Conservation (phyloP, 1,139 yeast genomes). For the Zygosaccharomyces sapae region DNA sequence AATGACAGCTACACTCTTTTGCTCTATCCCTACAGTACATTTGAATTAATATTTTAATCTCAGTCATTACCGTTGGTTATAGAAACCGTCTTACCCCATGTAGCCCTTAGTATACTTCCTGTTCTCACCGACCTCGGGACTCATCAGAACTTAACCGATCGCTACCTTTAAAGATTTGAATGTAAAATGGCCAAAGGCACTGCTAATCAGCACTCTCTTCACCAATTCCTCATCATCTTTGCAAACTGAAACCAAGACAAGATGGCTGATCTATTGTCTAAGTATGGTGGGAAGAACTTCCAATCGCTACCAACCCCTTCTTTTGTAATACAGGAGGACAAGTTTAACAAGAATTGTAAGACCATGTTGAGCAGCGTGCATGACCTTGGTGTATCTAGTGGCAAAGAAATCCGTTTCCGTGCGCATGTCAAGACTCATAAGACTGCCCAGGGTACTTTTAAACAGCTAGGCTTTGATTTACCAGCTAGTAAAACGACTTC, state of each 20-base stretch:
- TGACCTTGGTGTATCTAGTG: conserved; percentile 19
- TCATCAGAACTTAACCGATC: background rate
- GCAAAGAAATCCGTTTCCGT: conserved; percentile 43
- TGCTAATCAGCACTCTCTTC: background rate
- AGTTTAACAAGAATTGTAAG: conserved; percentile 39
- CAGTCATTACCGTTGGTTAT: too few species aligned
- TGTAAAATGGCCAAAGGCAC: background rate
- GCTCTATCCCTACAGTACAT: too few species aligned
- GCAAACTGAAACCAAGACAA: background rate
- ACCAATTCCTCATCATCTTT: background rate
- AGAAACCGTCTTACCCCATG: background rate
- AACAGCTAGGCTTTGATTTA: conserved; percentile 45
- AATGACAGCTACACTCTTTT: too few species aligned
- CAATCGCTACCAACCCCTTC: conserved; percentile 53
- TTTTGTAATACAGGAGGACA: conserved; percentile 42
- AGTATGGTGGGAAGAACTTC: conserved; percentile 21
- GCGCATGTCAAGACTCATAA: conserved; percentile 79
- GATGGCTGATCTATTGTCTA: conserved; percentile 18
- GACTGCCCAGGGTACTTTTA: conserved; percentile 45
- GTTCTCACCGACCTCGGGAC: too few species aligned
- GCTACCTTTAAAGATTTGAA: background rate
- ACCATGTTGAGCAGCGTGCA: conserved; percentile 40
- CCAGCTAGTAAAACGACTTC: conserved; percentile 39
- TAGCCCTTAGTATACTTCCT: too few species aligned
- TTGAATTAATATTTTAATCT: too few species aligned